Evolutionary conservation across 2,329 filamentous ascomycete species (phyloP).

Genomic region (Cordyceps tenuipes): DNA sequence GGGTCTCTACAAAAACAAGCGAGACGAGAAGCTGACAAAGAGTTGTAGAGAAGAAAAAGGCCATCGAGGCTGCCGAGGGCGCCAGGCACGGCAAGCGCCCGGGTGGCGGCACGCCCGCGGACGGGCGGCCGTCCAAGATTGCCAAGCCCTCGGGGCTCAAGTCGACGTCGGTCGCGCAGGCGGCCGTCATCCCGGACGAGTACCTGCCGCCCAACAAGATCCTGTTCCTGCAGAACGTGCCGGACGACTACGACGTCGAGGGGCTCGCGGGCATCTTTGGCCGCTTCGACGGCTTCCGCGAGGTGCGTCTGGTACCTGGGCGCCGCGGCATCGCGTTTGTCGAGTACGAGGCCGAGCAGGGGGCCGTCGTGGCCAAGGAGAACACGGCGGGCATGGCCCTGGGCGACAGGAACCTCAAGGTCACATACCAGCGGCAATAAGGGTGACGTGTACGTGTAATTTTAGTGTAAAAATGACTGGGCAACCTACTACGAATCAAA

Average conservation of each 20-base stretch:
- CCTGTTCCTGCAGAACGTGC: conserved; percentile 86
- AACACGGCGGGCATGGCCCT: conserved; percentile 79
- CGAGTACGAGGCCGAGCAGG: conserved; percentile 85
- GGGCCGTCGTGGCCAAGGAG: conserved; percentile 90
- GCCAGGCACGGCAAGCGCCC: conserved; percentile 66
- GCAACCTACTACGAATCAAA: too few relatives aligned
- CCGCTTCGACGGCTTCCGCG: conserved; percentile 87
- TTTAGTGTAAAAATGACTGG: conserved; percentile 1
- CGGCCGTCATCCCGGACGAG: conserved; percentile 85
- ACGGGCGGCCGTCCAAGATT: conserved; percentile 57
- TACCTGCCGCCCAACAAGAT: conserved; percentile 97
- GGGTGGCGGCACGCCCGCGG: conserved; percentile 34
- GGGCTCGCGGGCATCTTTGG: conserved; percentile 72
- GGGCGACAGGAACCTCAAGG: conserved; percentile 72
- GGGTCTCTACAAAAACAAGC: too few relatives aligned
- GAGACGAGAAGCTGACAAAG: neutral
- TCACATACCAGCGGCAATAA: conserved; percentile 91
- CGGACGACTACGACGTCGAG: conserved; percentile 77
- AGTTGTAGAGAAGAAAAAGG: conserved; percentile 62
- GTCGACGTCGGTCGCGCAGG: conserved; percentile 57
- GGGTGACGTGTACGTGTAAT: neutral
- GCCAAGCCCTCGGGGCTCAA: conserved; percentile 59
- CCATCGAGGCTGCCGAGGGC: conserved; percentile 68
- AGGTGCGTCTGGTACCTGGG: conserved; percentile 82
- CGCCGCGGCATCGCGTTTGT: conserved; percentile 88